Evolutionary conservation across 495 filamentous ascomycete genomes (phyloP), one percentile per base, ranked within the genome.

Genomic region (Symbiotaphrina buchneri): DNA sequence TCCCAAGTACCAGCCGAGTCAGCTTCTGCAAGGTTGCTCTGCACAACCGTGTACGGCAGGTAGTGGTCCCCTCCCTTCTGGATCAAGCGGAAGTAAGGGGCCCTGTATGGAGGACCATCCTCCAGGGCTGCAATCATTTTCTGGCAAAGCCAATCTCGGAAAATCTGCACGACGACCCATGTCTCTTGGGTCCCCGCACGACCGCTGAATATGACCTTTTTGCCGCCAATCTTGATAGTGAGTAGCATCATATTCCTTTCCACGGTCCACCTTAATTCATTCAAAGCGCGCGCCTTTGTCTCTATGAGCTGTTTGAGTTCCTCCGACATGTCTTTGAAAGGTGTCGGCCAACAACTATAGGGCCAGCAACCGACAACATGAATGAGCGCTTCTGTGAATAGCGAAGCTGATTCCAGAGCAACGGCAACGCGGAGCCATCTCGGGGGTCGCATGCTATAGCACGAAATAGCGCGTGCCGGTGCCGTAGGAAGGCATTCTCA

Each of bases 361-460:
- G 48, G 47, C 17, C 37, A 37, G 4, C 24, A 28, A 10, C 47
- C 45, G 15, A 44, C 38, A 7, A 49, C 25, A 30, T 52, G 49
- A 11, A 45, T 37, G 7, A 46, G 24, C 17, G 45, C 40, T 39
- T 52, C 49, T 14, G 46, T 38, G 26, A 41, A 50, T 7, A 48
- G 42, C 1, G 37, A 27, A 5, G 20, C n/a, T 22, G 36, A 33
- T 21, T 46, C 15, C 2, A 50, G 34, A 4, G 37, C 28, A 7
- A 41, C 18, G 0, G 41, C 36, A 13, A 52, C 20, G 4, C 21
- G 14, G 2, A 50, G 40, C 43, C 45, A 52, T 6, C 40, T 34
- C 0, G 37, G 21, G 1, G 47, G 18, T 48, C 31, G 10, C 19
- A 23, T 11, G 38, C 40, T 29, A 52, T 48, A 8, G 43, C 41